Base-by-base conservation (phyloP, 1,139 yeast species). In the Cylindricascospora bacillispora region DNA sequence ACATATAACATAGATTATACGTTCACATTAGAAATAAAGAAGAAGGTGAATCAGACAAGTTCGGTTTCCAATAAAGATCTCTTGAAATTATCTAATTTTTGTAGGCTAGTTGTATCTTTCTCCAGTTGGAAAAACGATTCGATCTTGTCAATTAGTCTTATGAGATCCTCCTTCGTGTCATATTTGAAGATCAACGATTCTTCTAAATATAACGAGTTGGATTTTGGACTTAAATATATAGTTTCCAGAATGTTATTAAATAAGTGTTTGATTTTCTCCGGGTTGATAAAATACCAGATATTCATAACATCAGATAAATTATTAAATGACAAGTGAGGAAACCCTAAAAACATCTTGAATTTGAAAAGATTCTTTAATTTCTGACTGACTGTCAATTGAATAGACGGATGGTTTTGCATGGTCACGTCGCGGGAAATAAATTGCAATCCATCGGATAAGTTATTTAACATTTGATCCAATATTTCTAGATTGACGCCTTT, bases 181-280 rank as follows among this genome's bases (percentile, higher is more conserved):
- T 40, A 48, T 6, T 37, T 35, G 36, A 45, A 44, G 7, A 31
- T 26, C 26, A 49, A 23, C 24, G 40, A 44, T 27, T 41, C 35
- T 13, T 36, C 33, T 11, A 50, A 28, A 24, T 39, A 29, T 12
- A 41, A 25, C 11, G 30, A 18, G 16, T 38, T 32, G n/a, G 44
- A 33, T 14, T 35, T 31, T 3, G 46, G 38, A 16, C 45, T 39
- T 30, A 50, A 32, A 26, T 47, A 43, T 3, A 47, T 31, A 3
- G 53, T 42, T 30, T 51, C 56, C 5, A 49, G 45, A 25, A 50
- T 38, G 25, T 52, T 50, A 28, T 52, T 50, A 36, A 49, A 49
- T 6, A 50, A 35, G 4, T 39, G 30, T 25, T 41, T 45, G n/a
- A 49, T 29, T 7, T 39, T 35, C 5, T 28, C 23, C 2, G 49